Evolutionary conservation across 2,329 filamentous ascomycete genomes (phyloP).

Genomic region (Tolypocladium capitatum): DNA sequence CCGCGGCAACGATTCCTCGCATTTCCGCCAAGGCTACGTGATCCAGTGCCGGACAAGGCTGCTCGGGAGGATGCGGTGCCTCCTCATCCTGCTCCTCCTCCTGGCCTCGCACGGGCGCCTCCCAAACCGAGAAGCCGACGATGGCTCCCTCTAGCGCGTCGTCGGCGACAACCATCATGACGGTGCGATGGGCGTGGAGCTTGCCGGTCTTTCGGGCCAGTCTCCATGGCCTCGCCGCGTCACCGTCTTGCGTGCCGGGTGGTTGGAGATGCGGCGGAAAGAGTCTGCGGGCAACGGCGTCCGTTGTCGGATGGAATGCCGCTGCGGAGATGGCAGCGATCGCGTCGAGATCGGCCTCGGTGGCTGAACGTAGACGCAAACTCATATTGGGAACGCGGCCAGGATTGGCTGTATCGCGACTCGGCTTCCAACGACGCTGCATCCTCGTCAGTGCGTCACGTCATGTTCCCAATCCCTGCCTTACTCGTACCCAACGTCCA

Average conservation of each 20-base stretch:
- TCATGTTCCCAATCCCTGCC: no score
- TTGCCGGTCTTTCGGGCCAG: conserved; percentile 3
- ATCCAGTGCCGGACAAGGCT: conserved; percentile 3
- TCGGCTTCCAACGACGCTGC: no score
- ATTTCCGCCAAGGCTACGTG: conserved; percentile 2
- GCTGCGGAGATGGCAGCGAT: conserved; percentile 5
- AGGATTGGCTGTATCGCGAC: no score
- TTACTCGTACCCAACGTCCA: no score
- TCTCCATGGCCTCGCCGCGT: conserved; percentile 2
- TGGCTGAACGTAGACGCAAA: conserved; percentile 5
- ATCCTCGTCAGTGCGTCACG: no score
- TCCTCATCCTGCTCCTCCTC: background rate
- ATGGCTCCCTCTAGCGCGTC: conserved; percentile 1
- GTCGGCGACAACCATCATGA: conserved; percentile 4
- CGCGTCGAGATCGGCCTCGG: conserved; percentile 4
- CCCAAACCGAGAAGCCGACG: conserved; percentile 6
- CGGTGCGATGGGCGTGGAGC: background rate
- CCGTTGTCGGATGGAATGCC: conserved; percentile 6
- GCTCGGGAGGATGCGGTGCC: background rate
- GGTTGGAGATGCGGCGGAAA: conserved; percentile 4
- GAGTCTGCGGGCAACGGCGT: conserved; percentile 6
- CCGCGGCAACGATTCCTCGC: conserved; percentile 1
- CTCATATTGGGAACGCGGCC: conserved; percentile 6
- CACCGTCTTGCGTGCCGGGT: background rate
- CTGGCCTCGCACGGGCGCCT: background rate